Base-by-base conservation (phyloP, 441 rosid species). In the Gossypium schwendimanii region DNA sequence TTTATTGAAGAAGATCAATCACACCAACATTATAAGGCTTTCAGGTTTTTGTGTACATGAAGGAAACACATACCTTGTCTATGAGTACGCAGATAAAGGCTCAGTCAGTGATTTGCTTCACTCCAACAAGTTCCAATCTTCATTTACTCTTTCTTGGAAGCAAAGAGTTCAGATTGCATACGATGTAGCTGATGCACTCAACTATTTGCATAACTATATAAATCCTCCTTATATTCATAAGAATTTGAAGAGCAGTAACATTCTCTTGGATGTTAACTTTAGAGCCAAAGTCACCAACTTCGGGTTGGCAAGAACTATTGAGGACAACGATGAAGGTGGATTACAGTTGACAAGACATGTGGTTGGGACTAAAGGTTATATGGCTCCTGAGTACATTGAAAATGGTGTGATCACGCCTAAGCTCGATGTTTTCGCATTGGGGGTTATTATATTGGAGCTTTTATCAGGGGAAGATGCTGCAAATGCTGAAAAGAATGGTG, bases 331-430 rank as follows among this genome's bases (percentile, higher is more conserved):
- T 24, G 76, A 80, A 18, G 88, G 87, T 2, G 86, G 82, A 6
- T 53, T 87, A 77, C 95, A 88, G 73, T 61, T 90, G 69, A 94
- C 97, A 0, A 85, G 94, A 55, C 97, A 92, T 36, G 97, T 94
- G 31, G 85, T 91, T 4, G 97, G 97, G 50, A 88, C 90, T 21
- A 89, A 92, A 28, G 97, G 97, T 20, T 94, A 92, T 67, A 80
- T 91, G 91, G 89, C 98, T 12, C 98, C 98, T 0, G 97, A 94
- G 76, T 94, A 90, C 73, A 72, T 91, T 0, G 95, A 94, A 77
- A 90, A 91, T 54, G 98, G 98, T 50, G 79, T 90, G 15, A 83
- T 91, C 67, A 89, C 96, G 39, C 86, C 96, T 0, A 86, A 89
- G 45, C 76, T 94, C 4, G 98, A 94, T 73, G 92, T 91, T 58